A percentile compares a stretch with the other conserved stretches of the same genome.
Conservation (phyloP, 2,329 filamentous ascomycete species). For the Rosellinia necatrix region DNA sequence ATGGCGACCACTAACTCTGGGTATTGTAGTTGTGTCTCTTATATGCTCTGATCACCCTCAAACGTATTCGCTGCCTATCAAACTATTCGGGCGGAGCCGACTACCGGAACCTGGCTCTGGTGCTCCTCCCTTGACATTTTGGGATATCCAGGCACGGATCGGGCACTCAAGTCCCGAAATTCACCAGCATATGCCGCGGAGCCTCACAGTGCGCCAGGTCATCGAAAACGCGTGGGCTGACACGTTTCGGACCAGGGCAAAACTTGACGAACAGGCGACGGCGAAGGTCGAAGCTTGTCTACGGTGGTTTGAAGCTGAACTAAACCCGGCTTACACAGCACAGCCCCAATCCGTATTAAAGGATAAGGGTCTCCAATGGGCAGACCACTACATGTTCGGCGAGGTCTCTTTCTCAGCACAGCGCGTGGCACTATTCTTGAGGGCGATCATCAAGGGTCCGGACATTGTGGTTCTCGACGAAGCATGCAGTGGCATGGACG, state of each 20-base stretch:
- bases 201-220: conserved; percentile 72
- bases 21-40: conserved; percentile 69
- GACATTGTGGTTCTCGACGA: conserved; percentile 87
- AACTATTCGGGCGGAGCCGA: conserved; percentile 80
- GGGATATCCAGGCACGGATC: conserved; percentile 87
- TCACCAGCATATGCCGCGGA: conserved; percentile 86
- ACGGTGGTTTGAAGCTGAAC: conserved; percentile 76
- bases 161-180: conserved; percentile 95
- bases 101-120: conserved; percentile 72
- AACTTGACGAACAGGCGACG: conserved; percentile 60
- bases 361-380: conserved; percentile 59
- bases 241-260: conserved; percentile 76
- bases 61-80: conserved; percentile 85
- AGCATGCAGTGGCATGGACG: conserved; percentile 85
- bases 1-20: not conserved
- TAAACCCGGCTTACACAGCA: conserved; percentile 60
- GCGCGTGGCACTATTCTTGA: conserved; percentile 81
- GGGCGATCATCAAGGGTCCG: conserved; percentile 78
- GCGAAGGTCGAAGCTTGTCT: conserved; percentile 71
- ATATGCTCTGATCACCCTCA: conserved; percentile 97
- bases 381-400: conserved; percentile 70
- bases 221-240: conserved; percentile 90
- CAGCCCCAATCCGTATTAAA: conserved; percentile 27
- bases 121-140: conserved; percentile 78
- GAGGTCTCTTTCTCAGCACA: conserved; percentile 80